Conservation (phyloP, 1,139 yeast species). For the Magnusiomyces fungicola region DNA sequence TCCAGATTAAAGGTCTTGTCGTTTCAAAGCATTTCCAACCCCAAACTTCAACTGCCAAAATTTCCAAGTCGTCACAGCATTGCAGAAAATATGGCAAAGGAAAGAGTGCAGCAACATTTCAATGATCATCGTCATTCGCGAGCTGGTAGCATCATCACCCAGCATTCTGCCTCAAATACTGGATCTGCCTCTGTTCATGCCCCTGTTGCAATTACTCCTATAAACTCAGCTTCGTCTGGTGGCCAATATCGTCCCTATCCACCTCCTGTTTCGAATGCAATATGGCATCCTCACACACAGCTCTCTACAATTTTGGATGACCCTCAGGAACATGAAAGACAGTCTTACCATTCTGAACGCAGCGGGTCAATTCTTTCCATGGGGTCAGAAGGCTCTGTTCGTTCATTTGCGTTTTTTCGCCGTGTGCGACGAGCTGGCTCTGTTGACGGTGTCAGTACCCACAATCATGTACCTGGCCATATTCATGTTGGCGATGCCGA, state of each 20-base stretch:
- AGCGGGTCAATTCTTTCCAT: background rate
- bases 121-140: background rate
- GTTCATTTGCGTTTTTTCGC: conserved; percentile 1
- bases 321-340: background rate
- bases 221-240: background rate
- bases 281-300: background rate
- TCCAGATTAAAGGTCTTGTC: conserved; percentile 52
- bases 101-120: conserved; percentile 1
- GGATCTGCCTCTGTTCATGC: background rate
- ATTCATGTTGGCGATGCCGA: conserved; percentile 13
- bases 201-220: background rate
- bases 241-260: background rate
- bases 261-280: background rate
- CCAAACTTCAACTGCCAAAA: conserved; percentile 25
- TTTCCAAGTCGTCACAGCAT: conserved; percentile 25
- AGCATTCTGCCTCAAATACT: background rate
- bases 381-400: conserved; percentile 2
- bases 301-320: conserved; percentile 5
- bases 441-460: background rate
- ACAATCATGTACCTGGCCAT: background rate
- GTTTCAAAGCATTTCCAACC: conserved; percentile 31
- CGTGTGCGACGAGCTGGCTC: background rate
- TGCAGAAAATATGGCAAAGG: conserved; percentile 5
- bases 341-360: background rate
- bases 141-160: background rate